Base-by-base conservation (phyloP, 768 basidiomycete genomes). In the Rubroboletus pulcherrimus region DNA sequence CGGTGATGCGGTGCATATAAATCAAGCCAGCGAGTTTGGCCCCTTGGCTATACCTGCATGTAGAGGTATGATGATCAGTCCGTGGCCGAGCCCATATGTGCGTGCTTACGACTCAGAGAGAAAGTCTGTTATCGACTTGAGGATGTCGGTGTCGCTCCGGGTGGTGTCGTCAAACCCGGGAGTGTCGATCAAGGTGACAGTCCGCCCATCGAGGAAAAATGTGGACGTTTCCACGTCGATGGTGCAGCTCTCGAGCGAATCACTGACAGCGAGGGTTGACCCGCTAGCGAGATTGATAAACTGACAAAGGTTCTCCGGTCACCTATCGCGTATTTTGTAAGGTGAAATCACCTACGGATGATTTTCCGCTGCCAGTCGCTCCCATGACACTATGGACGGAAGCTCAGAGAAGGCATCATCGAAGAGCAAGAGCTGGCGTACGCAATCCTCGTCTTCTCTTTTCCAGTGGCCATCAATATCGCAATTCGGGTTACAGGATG, bases 111-210 rank as follows among this genome's bases (percentile, higher is more conserved):
- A 69, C 35, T 44, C 51, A 5, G 61, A 30, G n/a, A 70, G 66
- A 29, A 64, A 64, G 19, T 33, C 74, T 59, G 80, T 76, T 37
- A 81, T 81, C 65, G 77, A 75, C 35, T 52, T 56, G 29, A 82
- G 66, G 14, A 83, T 67, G 15, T 78, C 78, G 0, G 76, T 72
- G 49, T 82, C 81, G 44, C 73, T 78, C 46, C 70, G 72, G 10
- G 49, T 56, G 4, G 81, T 78, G 60, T 84, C 81, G 57, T 83
- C 83, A 53, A 84, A 84, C 6, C 83, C 83, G 0, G 83, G 83
- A 0, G 83, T 85, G 58, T 85, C 84, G 44, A 85, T 76, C 17
- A 85, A 63, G 0, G 69, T 76, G 35, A 84, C 71, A 15, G 52
- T 62, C 10, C 66, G 67, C 3, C 75, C 78, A 39, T 78, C 75